Base-by-base conservation (phyloP, 164 flowering plant species). In the Vitis amurensis region DNA sequence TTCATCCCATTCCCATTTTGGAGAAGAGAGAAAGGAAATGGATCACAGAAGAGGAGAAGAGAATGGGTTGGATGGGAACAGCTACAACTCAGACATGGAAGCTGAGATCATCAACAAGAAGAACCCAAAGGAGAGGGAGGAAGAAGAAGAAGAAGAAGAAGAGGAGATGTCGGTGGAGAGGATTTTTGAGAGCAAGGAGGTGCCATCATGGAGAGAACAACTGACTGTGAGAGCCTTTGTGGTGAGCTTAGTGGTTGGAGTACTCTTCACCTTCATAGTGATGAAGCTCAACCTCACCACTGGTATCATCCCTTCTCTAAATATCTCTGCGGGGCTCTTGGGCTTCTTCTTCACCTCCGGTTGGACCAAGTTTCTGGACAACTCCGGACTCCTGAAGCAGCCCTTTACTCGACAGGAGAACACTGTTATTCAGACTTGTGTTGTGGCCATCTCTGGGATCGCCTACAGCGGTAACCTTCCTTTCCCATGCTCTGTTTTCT, bases 341-440 rank as follows among this genome's bases (percentile, higher is more conserved):
- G 80, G 74, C 1, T 77, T 73, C 66, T 59, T 70, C 61, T 73
- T 77, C 49, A 64, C 70, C 44, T 69, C 58, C 61, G 37, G 59
- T 0, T 77, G 77, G 77, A 77, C 74, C 11, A 57, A 55, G 68
- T 50, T 70, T 8, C 57, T 77, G 1, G 52, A 27, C 30, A 73
- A 59, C 10, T 64, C 64, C 15, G 80, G 80, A 0, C 13, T 73
- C 4, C 31, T 77, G 13, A 47, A 27, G 44, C 74, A 68, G 70
- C 80, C 80, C 3, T 77, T 77, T 11, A 77, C 80, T 16, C 13
- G 80, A 15, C 80, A 77, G 15, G 80, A 77, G 65, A 77, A 77
- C 60, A 77, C 80, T 23, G 77, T 77, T 13, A 70, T 77, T 12
- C 80, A 77, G 61, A 77, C 80, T 30, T 77, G 80, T 53, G 77